Evolutionary conservation across 441 rosid species (phyloP).

Genomic region (Syzygium syzygioides): DNA sequence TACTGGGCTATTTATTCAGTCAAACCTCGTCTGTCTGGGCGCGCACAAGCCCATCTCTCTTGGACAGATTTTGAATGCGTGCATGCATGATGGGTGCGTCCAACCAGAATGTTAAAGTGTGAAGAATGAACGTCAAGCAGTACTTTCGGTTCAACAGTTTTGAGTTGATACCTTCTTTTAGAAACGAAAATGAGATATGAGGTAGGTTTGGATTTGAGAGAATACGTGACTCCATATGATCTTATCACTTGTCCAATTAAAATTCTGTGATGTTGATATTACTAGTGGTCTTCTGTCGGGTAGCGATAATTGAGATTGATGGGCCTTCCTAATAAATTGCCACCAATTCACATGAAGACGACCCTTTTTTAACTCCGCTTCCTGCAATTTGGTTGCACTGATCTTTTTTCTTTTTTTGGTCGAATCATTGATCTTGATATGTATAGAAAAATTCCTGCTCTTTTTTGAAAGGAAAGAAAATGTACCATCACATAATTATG

Average conservation of each 20-base stretch:
- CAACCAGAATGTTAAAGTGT: not conserved
- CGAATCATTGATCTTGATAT: not conserved
- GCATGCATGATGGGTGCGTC: not conserved
- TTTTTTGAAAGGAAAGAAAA: not conserved
- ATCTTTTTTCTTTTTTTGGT: not conserved
- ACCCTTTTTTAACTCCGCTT: not conserved
- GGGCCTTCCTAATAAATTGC: not conserved
- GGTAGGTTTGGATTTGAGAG: too few relatives aligned
- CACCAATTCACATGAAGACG: not conserved
- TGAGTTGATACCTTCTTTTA: too few relatives aligned
- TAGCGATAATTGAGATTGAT: not conserved
- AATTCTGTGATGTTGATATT: not conserved
- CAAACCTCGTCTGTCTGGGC: not conserved
- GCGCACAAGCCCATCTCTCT: not conserved
- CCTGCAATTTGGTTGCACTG: not conserved
- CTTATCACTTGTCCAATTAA: not conserved
- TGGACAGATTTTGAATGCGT: not conserved
- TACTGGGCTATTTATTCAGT: not conserved
- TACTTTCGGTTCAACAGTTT: not conserved
- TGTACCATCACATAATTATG: not conserved
- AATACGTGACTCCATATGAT: not conserved
- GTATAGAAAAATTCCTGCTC: not conserved
- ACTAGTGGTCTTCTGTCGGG: not conserved
- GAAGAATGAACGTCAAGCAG: not conserved
- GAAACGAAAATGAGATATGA: too few relatives aligned